A percentile compares a stretch with the other conserved stretches of the same genome.
These are phyloP conservation scores for Boletus tomentosulus DNA, from an alignment of 768 basidiomycete genomes.

Conservation along the genomic window DNA sequence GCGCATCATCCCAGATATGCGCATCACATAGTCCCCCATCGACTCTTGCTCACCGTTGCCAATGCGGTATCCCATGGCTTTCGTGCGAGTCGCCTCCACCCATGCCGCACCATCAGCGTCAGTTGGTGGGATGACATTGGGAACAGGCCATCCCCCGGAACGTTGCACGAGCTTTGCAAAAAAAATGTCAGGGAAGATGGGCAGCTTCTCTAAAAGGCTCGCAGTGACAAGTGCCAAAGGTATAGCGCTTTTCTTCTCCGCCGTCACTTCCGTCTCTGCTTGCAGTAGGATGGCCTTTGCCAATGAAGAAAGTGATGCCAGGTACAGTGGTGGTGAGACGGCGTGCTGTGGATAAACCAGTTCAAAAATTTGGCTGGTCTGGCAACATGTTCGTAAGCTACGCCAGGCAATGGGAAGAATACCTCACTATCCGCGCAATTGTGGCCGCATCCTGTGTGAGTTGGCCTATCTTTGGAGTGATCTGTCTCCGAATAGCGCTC, in stretches of 20 bases:
- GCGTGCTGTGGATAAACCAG: conserved; percentile 34
- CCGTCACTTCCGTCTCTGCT: conserved; percentile 90
- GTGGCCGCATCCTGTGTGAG: conserved; percentile 64
- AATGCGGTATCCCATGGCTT: conserved; percentile 55
- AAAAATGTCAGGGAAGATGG: conserved; percentile 67
- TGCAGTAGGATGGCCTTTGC: conserved; percentile 85
- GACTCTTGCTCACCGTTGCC: conserved; percentile 48
- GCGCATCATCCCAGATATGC: conserved; percentile 77
- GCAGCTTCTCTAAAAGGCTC: conserved; percentile 58
- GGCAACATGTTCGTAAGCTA: conserved; percentile 10
- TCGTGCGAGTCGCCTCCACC: conserved; percentile 38
- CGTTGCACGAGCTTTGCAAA: conserved; percentile 84
- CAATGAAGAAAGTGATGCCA: conserved; percentile 80
- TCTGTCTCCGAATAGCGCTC: conserved; percentile 66
- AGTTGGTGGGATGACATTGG: conserved; percentile 50
- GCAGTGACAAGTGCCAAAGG: conserved; percentile 75
- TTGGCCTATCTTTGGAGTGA: conserved; percentile 86
- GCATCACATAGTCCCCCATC: conserved; percentile 54
- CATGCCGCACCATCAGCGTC: conserved; percentile 51
- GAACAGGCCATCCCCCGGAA: conserved; percentile 85
- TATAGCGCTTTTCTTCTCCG: conserved; percentile 77
- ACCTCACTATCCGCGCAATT: conserved; percentile 62
- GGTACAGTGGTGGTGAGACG: conserved; percentile 47
- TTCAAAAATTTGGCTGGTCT: conserved; percentile 43
- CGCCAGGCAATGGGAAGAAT: conserved; percentile 5